A percentile compares a stretch with the other conserved stretches of the same genome.
Conservation (phyloP, 2,329 filamentous ascomycete genomes). For the Zarea fungicola region DNA sequence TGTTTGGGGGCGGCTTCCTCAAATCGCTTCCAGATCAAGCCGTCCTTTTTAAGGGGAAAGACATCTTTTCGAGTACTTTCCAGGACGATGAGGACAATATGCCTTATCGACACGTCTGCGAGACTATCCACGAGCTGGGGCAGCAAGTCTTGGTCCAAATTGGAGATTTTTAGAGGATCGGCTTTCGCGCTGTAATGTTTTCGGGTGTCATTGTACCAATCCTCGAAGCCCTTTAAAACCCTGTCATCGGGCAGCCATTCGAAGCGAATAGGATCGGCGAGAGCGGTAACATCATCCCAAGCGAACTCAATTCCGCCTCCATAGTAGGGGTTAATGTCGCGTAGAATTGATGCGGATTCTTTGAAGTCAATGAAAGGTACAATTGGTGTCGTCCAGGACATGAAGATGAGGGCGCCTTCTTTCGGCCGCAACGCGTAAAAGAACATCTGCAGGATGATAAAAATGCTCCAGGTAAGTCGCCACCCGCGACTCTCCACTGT, state of each 20-base stretch:
- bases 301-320: conserved; percentile 22
- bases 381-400: conserved; percentile 31
- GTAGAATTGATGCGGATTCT: conserved; percentile 27
- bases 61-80: conserved; percentile 41
- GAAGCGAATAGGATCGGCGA: conserved; percentile 17
- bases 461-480: conserved; percentile 13
- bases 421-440: conserved; percentile 24
- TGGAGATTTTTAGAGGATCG: conserved; percentile 37
- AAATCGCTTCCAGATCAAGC: conserved; percentile 32
- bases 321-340: conserved; percentile 21
- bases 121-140: conserved; percentile 22
- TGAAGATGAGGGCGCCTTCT: conserved; percentile 28
- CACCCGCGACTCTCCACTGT: conserved; percentile 1
- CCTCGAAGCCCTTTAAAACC: conserved; percentile 18
- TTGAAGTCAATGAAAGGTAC: conserved; percentile 31
- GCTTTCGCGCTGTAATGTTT: conserved; percentile 29
- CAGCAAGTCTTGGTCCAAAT: conserved; percentile 30
- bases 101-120: conserved; percentile 32
- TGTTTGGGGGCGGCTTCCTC: conserved; percentile 26
- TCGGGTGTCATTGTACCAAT: conserved; percentile 22
- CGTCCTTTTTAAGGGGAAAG: conserved; percentile 38
- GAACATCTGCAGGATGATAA: conserved; percentile 20
- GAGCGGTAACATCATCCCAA: conserved; percentile 26
- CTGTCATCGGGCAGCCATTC: conserved; percentile 24
- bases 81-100: conserved; percentile 37